Percentiles rank a stretch among this genome's conserved stretches.
phyloP scores from a whole-genome alignment of 139 green algal genomes.

The Coccomyxa sp. region DNA sequence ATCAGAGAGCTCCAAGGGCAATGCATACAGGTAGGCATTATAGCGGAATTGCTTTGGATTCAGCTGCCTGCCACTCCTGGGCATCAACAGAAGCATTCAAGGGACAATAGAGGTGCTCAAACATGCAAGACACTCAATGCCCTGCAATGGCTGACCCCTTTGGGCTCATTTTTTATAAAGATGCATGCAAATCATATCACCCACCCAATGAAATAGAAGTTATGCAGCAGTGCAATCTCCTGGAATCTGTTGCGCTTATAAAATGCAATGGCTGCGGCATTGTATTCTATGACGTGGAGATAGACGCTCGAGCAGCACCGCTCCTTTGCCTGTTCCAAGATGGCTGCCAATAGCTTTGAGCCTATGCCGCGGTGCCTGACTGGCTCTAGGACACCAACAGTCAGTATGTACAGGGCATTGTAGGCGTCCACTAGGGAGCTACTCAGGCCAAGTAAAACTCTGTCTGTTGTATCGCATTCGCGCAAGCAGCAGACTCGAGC shows the following conservation, averaged over 20 bases:
- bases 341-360: not conserved
- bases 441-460: slow-evolving; percentile 3
- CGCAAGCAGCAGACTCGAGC: slow-evolving; percentile 10
- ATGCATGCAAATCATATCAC: not conserved
- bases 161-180: no score
- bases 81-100: not conserved
- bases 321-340: slow-evolving; percentile 2
- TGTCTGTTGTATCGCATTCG: slow-evolving; percentile 14
- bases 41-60: not conserved
- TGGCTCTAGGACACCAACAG: slow-evolving; percentile 7
- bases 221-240: slow-evolving; percentile 2
- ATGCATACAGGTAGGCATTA: slow-evolving; percentile 16
- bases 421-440: slow-evolving; percentile 12
- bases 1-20: not conserved
- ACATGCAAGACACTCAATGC: not conserved
- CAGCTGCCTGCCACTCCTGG: slow-evolving; percentile 15
- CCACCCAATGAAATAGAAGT: slow-evolving; percentile 16
- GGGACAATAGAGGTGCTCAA: not conserved
- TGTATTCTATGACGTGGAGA: slow-evolving; percentile 24
- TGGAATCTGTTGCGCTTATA: slow-evolving; percentile 12
- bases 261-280: slow-evolving; percentile 4
- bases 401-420: slow-evolving; percentile 14
- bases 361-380: slow-evolving; percentile 10
- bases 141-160: not conserved
- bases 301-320: slow-evolving; percentile 5